These are phyloP conservation scores for Ballota nigra DNA, from an alignment of 257 asterid genomes.

Conservation along the genomic window DNA sequence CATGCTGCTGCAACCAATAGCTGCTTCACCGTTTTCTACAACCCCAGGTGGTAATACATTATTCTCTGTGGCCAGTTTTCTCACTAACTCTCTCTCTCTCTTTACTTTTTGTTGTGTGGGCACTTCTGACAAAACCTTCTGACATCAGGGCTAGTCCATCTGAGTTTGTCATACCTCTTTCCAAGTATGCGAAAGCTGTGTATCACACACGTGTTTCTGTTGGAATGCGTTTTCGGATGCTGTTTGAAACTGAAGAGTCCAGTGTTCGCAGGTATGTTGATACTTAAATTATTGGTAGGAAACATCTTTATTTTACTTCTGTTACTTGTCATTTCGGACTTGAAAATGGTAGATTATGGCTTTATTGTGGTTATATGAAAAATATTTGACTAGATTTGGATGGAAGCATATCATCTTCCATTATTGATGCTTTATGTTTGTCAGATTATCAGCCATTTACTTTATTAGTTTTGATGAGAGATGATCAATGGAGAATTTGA, in stretches of 20 bases:
- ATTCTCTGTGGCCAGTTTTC: not conserved
- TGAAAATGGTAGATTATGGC: not conserved
- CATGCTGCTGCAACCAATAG: slow-evolving; percentile 98
- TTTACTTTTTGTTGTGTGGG: not conserved
- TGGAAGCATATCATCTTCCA: not conserved
- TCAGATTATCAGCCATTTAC: not conserved
- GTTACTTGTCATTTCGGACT: not conserved
- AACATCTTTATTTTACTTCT: not conserved
- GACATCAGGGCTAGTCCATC: slow-evolving; percentile 91
- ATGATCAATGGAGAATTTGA: not conserved
- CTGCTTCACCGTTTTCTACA: slow-evolving; percentile 90
- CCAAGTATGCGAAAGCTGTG: slow-evolving; percentile 89
- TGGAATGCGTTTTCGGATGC: slow-evolving; percentile 97
- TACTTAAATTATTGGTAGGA: not conserved
- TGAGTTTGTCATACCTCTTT: slow-evolving; percentile 85
- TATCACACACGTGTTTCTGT: slow-evolving; percentile 93
- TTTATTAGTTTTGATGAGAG: not conserved
- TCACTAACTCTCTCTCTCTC: not conserved
- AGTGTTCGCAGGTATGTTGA: slow-evolving; percentile 83
- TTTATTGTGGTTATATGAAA: not conserved
- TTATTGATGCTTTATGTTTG: not conserved
- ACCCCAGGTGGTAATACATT: slow-evolving; percentile 60
- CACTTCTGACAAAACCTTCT: slow-evolving; percentile 24
- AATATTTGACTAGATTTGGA: not conserved
- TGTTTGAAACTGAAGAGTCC: slow-evolving; percentile 97